phyloP scores from a whole-genome alignment of 2,329 filamentous ascomycete species.

The Periconia sp. region DNA sequence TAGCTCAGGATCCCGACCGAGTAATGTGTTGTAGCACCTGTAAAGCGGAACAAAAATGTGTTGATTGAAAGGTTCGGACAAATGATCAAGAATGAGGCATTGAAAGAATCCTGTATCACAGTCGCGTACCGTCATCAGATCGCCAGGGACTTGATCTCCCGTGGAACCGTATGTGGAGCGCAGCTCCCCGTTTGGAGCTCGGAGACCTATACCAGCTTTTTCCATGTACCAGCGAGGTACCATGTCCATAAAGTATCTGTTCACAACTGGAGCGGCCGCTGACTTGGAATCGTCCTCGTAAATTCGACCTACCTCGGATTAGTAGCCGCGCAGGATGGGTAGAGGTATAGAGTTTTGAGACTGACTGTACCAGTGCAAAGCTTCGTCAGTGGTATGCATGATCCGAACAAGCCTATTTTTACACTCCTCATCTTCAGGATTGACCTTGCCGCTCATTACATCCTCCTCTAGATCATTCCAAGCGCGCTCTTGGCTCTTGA shows the following conservation, averaged over 20 bases:
- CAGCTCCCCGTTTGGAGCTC: slow-evolving; percentile 9
- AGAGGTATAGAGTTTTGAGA: not conserved
- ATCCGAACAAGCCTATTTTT: slow-evolving; percentile 1
- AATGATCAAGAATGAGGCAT: slow-evolving; percentile 4
- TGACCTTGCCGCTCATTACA: not conserved
- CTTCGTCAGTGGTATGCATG: not conserved
- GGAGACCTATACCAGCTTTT: not conserved
- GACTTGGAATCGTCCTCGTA: slow-evolving; percentile 3
- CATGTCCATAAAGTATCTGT: slow-evolving; percentile 8
- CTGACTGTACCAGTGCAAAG: slow-evolving; percentile 3
- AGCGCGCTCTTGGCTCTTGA: not conserved
- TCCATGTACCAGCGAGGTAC: slow-evolving; percentile 3
- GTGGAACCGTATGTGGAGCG: slow-evolving; percentile 3
- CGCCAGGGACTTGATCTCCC: slow-evolving; percentile 3
- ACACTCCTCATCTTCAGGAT: not conserved
- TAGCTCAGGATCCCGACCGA: not conserved
- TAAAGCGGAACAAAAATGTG: not conserved
- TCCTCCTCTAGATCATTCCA: not conserved
- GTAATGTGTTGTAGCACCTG: not conserved
- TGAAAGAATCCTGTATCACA: slow-evolving; percentile 6
- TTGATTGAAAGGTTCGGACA: slow-evolving; percentile 4
- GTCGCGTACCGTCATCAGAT: not conserved
- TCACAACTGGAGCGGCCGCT: slow-evolving; percentile 3
- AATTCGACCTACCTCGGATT: slow-evolving; percentile 5
- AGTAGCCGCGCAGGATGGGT: not conserved